Evolutionary conservation across 108 stramenopile species (phyloP).

Genomic region (Nannochloropsis salina): DNA sequence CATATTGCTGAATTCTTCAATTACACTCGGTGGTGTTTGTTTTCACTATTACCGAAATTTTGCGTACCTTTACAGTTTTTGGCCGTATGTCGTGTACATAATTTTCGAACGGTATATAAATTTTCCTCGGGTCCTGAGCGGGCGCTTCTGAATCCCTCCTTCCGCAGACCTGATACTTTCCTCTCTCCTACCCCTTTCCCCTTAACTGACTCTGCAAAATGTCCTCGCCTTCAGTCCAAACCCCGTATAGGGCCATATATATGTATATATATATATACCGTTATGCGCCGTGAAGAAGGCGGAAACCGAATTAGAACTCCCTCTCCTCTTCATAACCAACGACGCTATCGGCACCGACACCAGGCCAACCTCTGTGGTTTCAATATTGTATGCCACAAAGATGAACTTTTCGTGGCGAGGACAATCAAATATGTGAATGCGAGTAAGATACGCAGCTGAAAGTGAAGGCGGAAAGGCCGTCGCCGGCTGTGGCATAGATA

Average conservation of each 20-base stretch:
- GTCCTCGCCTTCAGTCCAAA: constrained; percentile 37
- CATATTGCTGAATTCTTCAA: too few relatives aligned
- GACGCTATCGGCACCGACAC: constrained; percentile 21
- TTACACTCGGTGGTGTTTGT: too few relatives aligned
- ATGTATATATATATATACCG: constrained; percentile 17
- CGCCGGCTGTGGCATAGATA: constrained; percentile 19
- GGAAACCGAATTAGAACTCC: constrained; percentile 24
- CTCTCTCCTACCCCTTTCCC: background rate
- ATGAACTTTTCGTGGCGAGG: constrained; percentile 26
- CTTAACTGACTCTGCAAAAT: background rate
- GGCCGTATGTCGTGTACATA: too few relatives aligned
- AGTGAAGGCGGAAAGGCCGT: constrained; percentile 28
- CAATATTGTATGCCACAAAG: constrained; percentile 29
- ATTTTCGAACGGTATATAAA: too few relatives aligned
- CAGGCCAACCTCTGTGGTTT: constrained; percentile 24
- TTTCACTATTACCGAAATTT: too few relatives aligned
- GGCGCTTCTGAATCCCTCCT: too few relatives aligned
- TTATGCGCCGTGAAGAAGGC: constrained; percentile 25
- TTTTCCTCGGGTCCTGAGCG: too few relatives aligned
- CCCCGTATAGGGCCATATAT: constrained; percentile 20
- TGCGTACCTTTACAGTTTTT: too few relatives aligned
- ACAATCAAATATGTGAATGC: constrained; percentile 28
- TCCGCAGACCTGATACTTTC: too few relatives aligned
- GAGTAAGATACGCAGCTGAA: constrained; percentile 28
- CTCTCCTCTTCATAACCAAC: constrained; percentile 28